Conservation (phyloP, 2,329 filamentous ascomycete species). For the Fusarium pseudonygamai region DNA sequence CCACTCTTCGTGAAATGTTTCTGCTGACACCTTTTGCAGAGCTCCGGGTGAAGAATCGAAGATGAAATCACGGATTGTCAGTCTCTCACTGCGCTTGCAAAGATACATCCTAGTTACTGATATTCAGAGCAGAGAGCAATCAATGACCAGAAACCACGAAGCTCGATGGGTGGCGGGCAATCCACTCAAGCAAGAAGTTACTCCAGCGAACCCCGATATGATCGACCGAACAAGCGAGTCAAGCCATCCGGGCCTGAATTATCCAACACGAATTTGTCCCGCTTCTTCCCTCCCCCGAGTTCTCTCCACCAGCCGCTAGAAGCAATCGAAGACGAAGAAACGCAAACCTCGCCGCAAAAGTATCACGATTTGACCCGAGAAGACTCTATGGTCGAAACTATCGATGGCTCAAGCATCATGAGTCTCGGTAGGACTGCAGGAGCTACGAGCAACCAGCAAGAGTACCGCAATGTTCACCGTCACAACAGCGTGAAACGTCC, state of each 20-base stretch:
- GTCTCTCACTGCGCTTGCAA: constrained; percentile 1
- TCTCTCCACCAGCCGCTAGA: background rate
- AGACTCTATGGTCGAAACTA: constrained; percentile 30
- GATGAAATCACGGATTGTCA: constrained; percentile 38
- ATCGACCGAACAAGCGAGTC: constrained; percentile 38
- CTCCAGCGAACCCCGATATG: background rate
- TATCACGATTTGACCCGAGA: constrained; percentile 32
- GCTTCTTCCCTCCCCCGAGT: background rate
- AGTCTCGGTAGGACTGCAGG: constrained; percentile 22
- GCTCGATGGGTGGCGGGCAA: constrained; percentile 29
- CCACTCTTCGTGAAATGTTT: background rate
- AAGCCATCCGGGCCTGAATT: constrained; percentile 9
- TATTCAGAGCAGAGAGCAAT: constrained; percentile 33
- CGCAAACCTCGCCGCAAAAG: background rate
- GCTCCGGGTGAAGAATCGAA: constrained; percentile 36
- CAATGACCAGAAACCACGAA: constrained; percentile 36
- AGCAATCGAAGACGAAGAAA: constrained; percentile 24
- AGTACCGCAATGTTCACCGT: constrained; percentile 37
- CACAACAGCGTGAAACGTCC: background rate
- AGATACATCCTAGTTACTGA: constrained; percentile 13
- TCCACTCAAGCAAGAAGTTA: background rate
- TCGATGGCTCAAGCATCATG: constrained; percentile 27
- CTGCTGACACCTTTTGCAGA: constrained; percentile 40
- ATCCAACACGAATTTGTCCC: background rate
- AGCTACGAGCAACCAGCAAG: constrained; percentile 12